Base-by-base conservation (phyloP, 495 filamentous ascomycete genomes). In the Patellaria atrata region DNA sequence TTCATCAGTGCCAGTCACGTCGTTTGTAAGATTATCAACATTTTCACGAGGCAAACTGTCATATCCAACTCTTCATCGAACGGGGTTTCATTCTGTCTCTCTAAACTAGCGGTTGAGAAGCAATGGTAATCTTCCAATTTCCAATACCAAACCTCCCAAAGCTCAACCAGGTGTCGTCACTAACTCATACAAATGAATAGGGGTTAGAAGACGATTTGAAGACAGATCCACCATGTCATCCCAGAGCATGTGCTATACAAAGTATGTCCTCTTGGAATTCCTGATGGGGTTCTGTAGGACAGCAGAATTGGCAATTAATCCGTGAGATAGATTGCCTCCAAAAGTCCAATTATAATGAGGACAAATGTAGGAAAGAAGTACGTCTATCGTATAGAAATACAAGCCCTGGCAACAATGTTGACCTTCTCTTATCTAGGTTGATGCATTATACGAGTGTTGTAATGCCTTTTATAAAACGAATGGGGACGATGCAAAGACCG, bases 391-490 rank as follows among this genome's bases (percentile, higher is more conserved):
- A 14, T 17, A 9, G 3, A 10, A 12, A 10, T 8, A 8, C 31
- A 34, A 17, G 24, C 18, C 18, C 17, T 34, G 16, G 14, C 8
- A 14, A 13, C 18, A 40, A 17, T 18, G 4, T 20, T 15, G 4
- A 30, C 26, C n/a, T 18, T 28, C 22, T 3, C 14, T 13, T 16
- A n/a, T 17, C 11, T 13, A 89, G 47, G 70, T 99, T 30, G 79
- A 94, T 53, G 80, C 83, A n/a, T 61, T 99, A 15, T 99, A 96
- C 54, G 77, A 89, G 50, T 99, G 89, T 54, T 99, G 89, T 58
- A 76, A 84, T 43, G 63, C 68, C 20, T 92, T 99, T 57, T 96
- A 99, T 59, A 57, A 76, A 51, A 65, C 68, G 33, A 68, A 77
- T 33, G 87, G 91, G 4, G 80, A 93, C 27, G 59, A 71, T 12